Evolutionary conservation across 129 eudicot genomes (phyloP).

Genomic region (Artemisia argyi): DNA sequence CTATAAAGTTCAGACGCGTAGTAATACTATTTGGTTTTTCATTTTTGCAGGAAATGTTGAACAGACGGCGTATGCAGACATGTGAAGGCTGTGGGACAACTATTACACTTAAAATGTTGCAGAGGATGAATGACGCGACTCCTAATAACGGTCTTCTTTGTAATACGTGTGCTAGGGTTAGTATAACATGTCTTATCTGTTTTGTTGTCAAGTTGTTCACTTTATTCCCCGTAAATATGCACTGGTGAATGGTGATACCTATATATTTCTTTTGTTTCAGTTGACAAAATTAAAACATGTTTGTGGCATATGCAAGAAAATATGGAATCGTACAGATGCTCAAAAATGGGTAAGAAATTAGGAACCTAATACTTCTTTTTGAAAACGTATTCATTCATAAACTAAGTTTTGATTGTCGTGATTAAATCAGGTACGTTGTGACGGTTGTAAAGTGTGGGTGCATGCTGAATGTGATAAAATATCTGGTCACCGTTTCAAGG

Average conservation of each 20-base stretch:
- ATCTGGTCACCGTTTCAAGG: slow-evolving; percentile 64
- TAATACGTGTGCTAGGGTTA: slow-evolving; percentile 75
- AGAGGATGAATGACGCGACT: slow-evolving; percentile 40
- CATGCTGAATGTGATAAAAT: slow-evolving; percentile 90
- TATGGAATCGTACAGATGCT: slow-evolving; percentile 67
- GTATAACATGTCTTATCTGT: slow-evolving; percentile 34
- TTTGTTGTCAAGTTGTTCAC: background rate
- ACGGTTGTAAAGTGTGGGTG: slow-evolving; percentile 91
- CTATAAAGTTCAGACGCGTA: slow-evolving; percentile 10
- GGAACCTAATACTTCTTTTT: background rate
- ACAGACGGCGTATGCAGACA: slow-evolving; percentile 44
- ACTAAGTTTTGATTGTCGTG: slow-evolving; percentile 24
- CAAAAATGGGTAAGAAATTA: slow-evolving; percentile 69
- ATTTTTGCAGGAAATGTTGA: slow-evolving; percentile 42
- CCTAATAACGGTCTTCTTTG: slow-evolving; percentile 57
- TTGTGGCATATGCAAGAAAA: slow-evolving; percentile 91
- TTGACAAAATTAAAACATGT: slow-evolving; percentile 60
- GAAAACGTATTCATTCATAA: background rate
- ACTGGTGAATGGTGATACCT: slow-evolving; percentile 15
- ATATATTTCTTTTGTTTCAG: slow-evolving; percentile 39
- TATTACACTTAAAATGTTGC: slow-evolving; percentile 43
- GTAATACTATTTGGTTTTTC: background rate
- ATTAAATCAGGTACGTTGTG: slow-evolving; percentile 64
- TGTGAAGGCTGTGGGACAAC: slow-evolving; percentile 81
- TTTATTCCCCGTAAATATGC: slow-evolving; percentile 1